Base-by-base conservation (phyloP, 148 eudicot species). In the Dianthus caryophyllus region DNA sequence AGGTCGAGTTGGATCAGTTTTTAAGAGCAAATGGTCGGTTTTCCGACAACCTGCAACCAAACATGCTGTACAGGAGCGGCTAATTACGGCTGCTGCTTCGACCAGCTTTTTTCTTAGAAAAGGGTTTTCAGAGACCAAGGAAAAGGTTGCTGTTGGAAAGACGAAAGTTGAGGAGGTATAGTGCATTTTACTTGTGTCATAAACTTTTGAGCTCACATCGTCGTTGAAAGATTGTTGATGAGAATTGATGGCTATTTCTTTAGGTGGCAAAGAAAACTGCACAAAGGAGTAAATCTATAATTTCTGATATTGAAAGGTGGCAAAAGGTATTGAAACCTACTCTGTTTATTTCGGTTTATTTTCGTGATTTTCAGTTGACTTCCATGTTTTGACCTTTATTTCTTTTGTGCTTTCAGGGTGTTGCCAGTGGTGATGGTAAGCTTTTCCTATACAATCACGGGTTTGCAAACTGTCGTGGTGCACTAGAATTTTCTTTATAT, bases 221-320 rank as follows among this genome's bases (percentile, higher is more conserved):
- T 46, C 63, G 21, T 43, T 51, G 9, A 9, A 36, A 33, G 21
- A 20, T 53, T 27, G 33, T 61, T 71, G 18, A 66, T 44, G 48
- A 25, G 39, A 22, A 21, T 27, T 66, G 53, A n/a, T 76, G 51
- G 0, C 69, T 47, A 59, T 51, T 49, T 52, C 61, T 84, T 64
- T 77, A 93, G 98, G 98, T 83, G 65, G 96, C 98, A 31, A 93
- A 93, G 79, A 89, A 84, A 81, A 93, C 98, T 78, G 95, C 96
- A 6, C 89, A 83, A 71, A 87, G 76, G 79, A 89, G 98, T 66
- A 93, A 93, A 79, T 75, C 79, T 58, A 64, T 93, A 46, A 64
- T 93, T 27, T 87, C 96, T 63, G 98, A 93, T 75, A 81, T 93
- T 76, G 98, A 93, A 80, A 75, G 98, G 67, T 87, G 98, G 98